Evolutionary conservation across 1,139 yeast genomes (phyloP), one percentile per base, ranked within the genome.

Genomic region (Diutina ranongensis): DNA sequence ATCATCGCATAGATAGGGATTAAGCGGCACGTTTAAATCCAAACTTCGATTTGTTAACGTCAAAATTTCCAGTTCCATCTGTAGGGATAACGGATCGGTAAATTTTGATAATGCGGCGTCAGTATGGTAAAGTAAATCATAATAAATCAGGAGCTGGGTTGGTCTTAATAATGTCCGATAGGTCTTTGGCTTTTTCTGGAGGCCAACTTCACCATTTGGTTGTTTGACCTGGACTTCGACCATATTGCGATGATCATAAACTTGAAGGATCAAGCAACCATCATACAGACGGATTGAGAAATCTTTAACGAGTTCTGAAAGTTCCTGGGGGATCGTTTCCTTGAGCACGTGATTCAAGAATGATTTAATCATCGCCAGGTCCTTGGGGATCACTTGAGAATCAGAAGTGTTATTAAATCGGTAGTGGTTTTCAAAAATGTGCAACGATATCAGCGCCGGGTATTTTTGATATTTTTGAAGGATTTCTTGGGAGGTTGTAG

Each of bases 361-460:
- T 52, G 76, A 82, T 56, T 82, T 83, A 47, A 86, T 76, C 62
- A 85, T 75, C n/a, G 88, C 84, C 48, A 86, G 83, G 54, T 75
- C 75, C 56, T 84, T 83, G 20, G 95, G 94, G 45, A 92, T 78
- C 15, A 85, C 78, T 44, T 85, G 81, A 45, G 94, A 94, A 56
- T 80, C 84, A 49, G 60, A 72, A 3, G 68, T 60, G 54, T 79
- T 80, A 49, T 84, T 84, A 64, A 83, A 87, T 50, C 94, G 74
- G 59, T 80, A 92, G 61, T 89, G 95, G 45, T 86, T 85, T 54
- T 86, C 94, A 61, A 84, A 89, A 35, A 92, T 87, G 57, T 92
- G 97, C 54, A 92, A 79, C 50, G 82, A 94, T 49, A 92, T 62
- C 42, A 95, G 84, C 10, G 97, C 85, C 5, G 94, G 86, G 51